These are phyloP conservation scores for Monilinia fructigena DNA, from an alignment of 2,329 filamentous ascomycete species.

Conservation along the genomic window DNA sequence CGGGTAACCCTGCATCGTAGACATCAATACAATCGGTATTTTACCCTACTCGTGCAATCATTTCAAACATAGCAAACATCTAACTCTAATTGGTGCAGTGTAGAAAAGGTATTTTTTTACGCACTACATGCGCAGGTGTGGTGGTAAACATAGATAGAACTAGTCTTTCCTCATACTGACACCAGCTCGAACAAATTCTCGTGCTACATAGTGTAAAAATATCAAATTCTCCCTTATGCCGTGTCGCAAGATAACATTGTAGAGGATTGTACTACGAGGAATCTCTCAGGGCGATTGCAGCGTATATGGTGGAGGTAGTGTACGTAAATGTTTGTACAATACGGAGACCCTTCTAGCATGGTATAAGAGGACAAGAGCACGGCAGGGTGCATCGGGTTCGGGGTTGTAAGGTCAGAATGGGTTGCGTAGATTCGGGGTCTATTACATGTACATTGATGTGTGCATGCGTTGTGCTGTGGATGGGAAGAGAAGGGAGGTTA, in stretches of 20 bases:
- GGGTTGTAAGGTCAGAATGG: background rate
- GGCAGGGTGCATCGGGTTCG: constrained; percentile 4
- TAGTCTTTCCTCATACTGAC: background rate
- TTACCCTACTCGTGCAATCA: no score
- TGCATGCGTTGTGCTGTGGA: background rate
- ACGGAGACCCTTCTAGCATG: constrained; percentile 10
- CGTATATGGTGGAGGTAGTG: background rate
- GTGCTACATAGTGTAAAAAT: background rate
- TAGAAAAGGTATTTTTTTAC: background rate
- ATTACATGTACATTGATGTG: background rate
- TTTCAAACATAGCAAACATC: background rate
- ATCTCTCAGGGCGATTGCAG: background rate
- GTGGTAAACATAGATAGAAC: background rate
- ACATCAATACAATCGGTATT: no score
- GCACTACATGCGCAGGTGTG: background rate
- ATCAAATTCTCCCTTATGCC: no score
- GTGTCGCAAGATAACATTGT: background rate
- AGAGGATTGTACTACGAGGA: background rate
- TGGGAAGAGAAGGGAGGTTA: background rate
- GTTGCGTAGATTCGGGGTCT: constrained; percentile 1
- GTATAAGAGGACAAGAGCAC: background rate
- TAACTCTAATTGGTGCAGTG: background rate
- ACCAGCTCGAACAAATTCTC: background rate
- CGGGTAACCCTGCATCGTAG: no score
- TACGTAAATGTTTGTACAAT: background rate